phyloP scores from a whole-genome alignment of 306 rosid species.

The Rosa multiflora region DNA sequence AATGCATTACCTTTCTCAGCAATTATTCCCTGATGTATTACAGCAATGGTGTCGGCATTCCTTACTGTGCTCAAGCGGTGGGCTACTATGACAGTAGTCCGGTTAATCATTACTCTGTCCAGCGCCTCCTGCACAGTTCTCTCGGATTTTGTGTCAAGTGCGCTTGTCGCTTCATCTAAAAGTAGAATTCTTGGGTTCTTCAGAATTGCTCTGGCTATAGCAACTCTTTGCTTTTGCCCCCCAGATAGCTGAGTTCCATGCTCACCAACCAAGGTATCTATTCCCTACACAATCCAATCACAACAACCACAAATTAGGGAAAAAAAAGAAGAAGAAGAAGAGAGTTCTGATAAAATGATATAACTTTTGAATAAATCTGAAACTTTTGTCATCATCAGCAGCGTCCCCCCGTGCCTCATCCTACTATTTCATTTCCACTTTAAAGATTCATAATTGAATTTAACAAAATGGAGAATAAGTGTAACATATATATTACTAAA shows the following conservation, averaged over 20 bases:
- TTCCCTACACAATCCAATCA: conserved; percentile 31
- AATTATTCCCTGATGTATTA: conserved; percentile 43
- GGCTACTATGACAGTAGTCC: conserved; percentile 47
- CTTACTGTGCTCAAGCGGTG: conserved; percentile 51
- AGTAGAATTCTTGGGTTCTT: conserved; percentile 49
- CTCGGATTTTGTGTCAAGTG: conserved; percentile 57
- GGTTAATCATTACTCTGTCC: conserved; percentile 43
- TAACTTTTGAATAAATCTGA: too few relatives aligned
- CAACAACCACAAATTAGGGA: not conserved
- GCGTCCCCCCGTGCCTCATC: not conserved
- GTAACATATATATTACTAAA: not conserved
- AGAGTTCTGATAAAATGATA: not conserved
- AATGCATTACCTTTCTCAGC: conserved; percentile 38
- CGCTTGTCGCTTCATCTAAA: conserved; percentile 56
- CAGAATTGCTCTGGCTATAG: conserved; percentile 51
- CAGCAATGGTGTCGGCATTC: conserved; percentile 51
- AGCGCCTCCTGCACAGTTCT: conserved; percentile 49
- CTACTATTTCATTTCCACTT: not conserved
- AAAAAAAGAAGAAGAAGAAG: not conserved
- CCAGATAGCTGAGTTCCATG: too few relatives aligned
- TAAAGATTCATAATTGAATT: not conserved
- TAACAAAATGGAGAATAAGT: not conserved
- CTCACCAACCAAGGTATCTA: conserved; percentile 65
- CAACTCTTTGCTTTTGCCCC: not conserved
- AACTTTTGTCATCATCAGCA: too few relatives aligned